Conservation (phyloP, 495 filamentous ascomycete genomes). For the Chlorociboria aeruginascens region DNA sequence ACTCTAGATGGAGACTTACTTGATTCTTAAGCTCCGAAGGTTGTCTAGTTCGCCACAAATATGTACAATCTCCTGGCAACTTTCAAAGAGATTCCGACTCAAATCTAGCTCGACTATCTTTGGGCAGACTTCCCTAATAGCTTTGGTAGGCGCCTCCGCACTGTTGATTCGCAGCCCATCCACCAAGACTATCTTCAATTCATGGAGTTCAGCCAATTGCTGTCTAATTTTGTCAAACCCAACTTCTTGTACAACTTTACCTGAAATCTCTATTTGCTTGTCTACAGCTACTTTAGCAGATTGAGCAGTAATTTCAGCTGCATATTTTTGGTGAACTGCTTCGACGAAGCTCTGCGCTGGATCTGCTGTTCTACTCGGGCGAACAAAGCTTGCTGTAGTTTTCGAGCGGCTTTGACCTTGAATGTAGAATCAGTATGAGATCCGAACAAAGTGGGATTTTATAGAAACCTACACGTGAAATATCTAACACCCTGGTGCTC, state of each 20-base stretch:
- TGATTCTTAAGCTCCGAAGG: slow-evolving; percentile 54
- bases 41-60: slow-evolving; percentile 56
- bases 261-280: slow-evolving; percentile 53
- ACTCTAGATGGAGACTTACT: slow-evolving; percentile 32
- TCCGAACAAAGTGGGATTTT: background rate
- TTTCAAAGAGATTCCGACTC: slow-evolving; percentile 68
- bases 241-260: slow-evolving; percentile 86
- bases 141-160: slow-evolving; percentile 22
- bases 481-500: slow-evolving; percentile 67
- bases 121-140: slow-evolving; percentile 39
- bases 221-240: slow-evolving; percentile 88
- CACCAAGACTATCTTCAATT: slow-evolving; percentile 69
- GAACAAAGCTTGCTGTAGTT: slow-evolving; percentile 75
- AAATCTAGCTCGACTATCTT: slow-evolving; percentile 76
- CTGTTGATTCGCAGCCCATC: slow-evolving; percentile 56
- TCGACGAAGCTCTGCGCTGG: slow-evolving; percentile 58
- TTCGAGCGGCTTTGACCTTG: slow-evolving; percentile 53
- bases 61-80: slow-evolving; percentile 47
- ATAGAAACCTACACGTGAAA: slow-evolving; percentile 56
- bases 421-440: background rate
- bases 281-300: slow-evolving; percentile 10
- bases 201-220: slow-evolving; percentile 62
- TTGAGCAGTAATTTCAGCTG: slow-evolving; percentile 33
- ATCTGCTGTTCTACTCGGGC: slow-evolving; percentile 61
- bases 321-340: slow-evolving; percentile 75